Evolutionary conservation across 2,329 filamentous ascomycete genomes (phyloP), one percentile per base, ranked within the genome.

Genomic region (Trichoderma oligosporum): DNA sequence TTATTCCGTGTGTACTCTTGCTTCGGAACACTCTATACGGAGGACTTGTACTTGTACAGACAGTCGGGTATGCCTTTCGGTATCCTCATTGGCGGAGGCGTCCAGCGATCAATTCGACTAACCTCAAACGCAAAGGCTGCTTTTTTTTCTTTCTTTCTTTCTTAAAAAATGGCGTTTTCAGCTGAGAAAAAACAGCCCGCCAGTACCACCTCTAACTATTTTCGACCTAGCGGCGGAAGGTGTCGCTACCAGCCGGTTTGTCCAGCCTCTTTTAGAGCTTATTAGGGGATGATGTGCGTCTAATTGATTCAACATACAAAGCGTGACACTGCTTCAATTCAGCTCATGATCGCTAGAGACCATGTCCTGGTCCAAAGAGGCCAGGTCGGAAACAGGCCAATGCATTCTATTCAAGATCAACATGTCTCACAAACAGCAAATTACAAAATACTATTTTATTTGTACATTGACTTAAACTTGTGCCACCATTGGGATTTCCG

Each of bases 201-300:
- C 52, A 55, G 24, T 39, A 41, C 52, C 41, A 38, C 31, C 52
- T 38, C 52, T 55, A 55, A 36, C 52, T 27, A 29, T 5, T 38
- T 29, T 9, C 18, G 29, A 33, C 20, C 27, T 53, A 53, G 49
- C 29, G 38, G 49, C 20, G 25, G 49, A 53, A 3, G 11, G 20
- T 24, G 18, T 20, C 27, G 27, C 27, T 20, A 25, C n/a, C 24
- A 25, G 12, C 18, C 22, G 14, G 24, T 38, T 18, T 33, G 35
- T 24, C 35, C 44, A 41, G 35, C 24, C 25, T 22, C 36, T 36
- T 20, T 29, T 33, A n/a, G 25, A 52, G 36, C 35, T 51, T n/a
- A n/a, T n/a, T 38, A 33, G 48, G 38, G 22, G 49, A 27, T 54
- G 39, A 48, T 48, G 31, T 29, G 39, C 49, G 45, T 42, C 39